Conservation (phyloP, 2,329 filamentous ascomycete genomes). For the Onygena corvina region DNA sequence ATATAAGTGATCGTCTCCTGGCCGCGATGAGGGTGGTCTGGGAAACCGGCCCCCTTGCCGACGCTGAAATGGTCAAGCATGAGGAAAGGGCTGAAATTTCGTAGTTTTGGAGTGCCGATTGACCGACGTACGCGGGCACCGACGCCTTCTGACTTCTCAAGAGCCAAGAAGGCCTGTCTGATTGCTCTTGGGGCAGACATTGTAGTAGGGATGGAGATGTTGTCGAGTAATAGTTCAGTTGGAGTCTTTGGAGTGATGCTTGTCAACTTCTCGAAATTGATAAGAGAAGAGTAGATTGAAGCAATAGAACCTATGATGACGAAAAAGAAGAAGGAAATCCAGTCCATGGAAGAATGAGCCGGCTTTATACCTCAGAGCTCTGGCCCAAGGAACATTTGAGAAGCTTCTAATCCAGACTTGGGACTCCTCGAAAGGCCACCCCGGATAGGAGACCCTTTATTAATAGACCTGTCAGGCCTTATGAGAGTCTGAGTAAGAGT, state of each 20-base stretch:
- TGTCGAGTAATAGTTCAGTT: not conserved
- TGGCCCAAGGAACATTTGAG: not conserved
- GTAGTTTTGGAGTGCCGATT: constrained; percentile 69
- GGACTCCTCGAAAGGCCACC: not conserved
- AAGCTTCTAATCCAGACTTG: not conserved
- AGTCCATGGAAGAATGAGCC: not conserved
- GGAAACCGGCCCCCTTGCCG: constrained; percentile 70
- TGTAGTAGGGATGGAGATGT: constrained; percentile 14
- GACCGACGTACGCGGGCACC: constrained; percentile 78
- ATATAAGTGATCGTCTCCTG: constrained; percentile 89
- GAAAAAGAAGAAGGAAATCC: not conserved
- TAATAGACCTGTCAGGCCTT: not conserved
- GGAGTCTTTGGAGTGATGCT: not conserved
- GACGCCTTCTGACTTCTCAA: constrained; percentile 77
- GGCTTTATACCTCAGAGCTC: not conserved
- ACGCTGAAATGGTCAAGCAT: constrained; percentile 93
- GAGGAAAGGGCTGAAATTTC: constrained; percentile 82
- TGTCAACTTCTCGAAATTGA: not conserved
- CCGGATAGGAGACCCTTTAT: not conserved
- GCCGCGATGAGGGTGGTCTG: constrained; percentile 71
- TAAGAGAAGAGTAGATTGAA: not conserved
- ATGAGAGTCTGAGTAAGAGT: not conserved
- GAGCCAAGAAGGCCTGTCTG: constrained; percentile 67
- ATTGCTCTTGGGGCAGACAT: constrained; percentile 65
- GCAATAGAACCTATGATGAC: not conserved